Base-by-base conservation (phyloP, 75 land plant species). In the Picea glauca region DNA sequence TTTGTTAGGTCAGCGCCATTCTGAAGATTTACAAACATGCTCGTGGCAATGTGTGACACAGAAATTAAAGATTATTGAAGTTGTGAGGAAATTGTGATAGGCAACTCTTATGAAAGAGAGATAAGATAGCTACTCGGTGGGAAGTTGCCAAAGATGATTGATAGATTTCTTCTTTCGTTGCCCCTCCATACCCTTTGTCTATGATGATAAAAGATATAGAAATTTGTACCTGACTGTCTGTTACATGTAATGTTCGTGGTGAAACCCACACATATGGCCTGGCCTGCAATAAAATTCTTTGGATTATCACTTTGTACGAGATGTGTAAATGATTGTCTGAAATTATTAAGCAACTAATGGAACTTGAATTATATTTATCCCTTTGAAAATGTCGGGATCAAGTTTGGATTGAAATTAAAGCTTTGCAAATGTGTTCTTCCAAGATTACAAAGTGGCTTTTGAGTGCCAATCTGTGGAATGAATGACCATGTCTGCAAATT, bases 51-150 rank as follows among this genome's bases (percentile, higher is more conserved):
- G 15, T 70, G n/a, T 18, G 35, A 14, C 72, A 70, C 38, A 46
- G 20, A 70, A 68, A 43, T n/a, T 70, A 17, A 38, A 40, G 74
- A 3, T 38, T 18, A n/a, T 20, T 40, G 50, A n/a, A 70, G 12
- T 17, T 70, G 74, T 70, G 74, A 70, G 43, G 74, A 70, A 70
- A 70, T 43, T 70, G 74, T n/a, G 46, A 70, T 43, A 70, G 20
- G 56, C 12, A 50, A 9, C 56, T 50, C 56, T 50, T 50, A 50
- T 43, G 74, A 43, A 40, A 21, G 13, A 66, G 70, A 66, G 18
- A 15, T 66, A 35, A 35, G 70, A 9, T 66, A 38, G 70, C 18
- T 66, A 20, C 43, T 66, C 17, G 40, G 43, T 66, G 40, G 70
- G 43, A 66, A 66, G 43, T 66, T 70, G 26, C 1, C 11, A 70